Percentiles rank a stretch among this genome's conserved stretches.
phyloP scores from a whole-genome alignment of 192 early-diverging fungal genomes.

The Lobosporangium transversale region DNA sequence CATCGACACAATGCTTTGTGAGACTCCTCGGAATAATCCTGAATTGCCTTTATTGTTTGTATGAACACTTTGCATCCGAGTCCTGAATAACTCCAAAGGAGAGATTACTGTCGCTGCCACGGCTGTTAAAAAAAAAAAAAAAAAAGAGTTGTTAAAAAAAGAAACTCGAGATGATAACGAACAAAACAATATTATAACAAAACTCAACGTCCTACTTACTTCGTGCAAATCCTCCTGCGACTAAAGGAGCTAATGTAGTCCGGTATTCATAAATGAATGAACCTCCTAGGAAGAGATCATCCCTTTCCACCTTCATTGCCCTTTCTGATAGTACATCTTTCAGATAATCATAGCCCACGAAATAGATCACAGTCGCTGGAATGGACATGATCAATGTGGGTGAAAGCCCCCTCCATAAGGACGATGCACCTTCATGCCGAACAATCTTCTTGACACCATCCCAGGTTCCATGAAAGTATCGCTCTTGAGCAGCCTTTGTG shows the following conservation, averaged over 20 bases:
- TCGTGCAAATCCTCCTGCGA: conserved; percentile 83
- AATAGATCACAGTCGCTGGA: conserved; percentile 93
- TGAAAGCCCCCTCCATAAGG: conserved; percentile 88
- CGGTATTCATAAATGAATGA: conserved; percentile 27
- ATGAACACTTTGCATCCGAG: conserved; percentile 84
- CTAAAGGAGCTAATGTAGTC: conserved; percentile 44
- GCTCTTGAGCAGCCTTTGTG: conserved; percentile 17
- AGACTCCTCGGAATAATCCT: conserved; percentile 62
- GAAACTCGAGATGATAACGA: neutral
- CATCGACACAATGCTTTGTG: conserved; percentile 69
- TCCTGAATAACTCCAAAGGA: conserved; percentile 91
- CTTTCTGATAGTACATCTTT: conserved; percentile 60
- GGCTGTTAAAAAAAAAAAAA: conserved; percentile 52
- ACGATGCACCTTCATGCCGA: conserved; percentile 78
- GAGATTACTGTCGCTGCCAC: conserved; percentile 82
- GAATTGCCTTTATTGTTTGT: conserved; percentile 63
- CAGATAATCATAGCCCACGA: conserved; percentile 92
- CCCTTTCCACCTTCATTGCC: conserved; percentile 5
- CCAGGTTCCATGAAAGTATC: conserved; percentile 57
- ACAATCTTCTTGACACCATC: conserved; percentile 83
- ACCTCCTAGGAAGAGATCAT: conserved; percentile 23
- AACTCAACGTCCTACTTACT: conserved; percentile 54
- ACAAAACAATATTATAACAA: neutral
- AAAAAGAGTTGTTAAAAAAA: conserved; percentile 11
- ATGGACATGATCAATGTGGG: conserved; percentile 91